These are phyloP conservation scores for Sclerotinia glacialis DNA, from an alignment of 2,329 filamentous ascomycete genomes.

Conservation along the genomic window DNA sequence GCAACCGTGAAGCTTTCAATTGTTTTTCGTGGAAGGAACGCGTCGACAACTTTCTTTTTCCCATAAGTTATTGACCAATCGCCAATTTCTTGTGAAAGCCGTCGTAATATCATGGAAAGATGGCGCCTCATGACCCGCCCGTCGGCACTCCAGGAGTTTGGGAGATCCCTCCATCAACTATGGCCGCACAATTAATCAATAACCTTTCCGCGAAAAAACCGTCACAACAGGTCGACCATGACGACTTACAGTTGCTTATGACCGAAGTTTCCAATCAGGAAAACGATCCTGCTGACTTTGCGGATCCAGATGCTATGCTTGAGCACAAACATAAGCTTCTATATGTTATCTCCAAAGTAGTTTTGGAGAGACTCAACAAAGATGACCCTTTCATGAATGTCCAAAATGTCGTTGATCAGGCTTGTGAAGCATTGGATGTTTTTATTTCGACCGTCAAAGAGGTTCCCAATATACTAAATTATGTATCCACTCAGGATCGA, in stretches of 20 bases:
- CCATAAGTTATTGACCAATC: neutral
- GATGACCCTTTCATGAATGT: slow-evolving; percentile 65
- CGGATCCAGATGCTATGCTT: slow-evolving; percentile 60
- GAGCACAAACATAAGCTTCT: slow-evolving; percentile 82
- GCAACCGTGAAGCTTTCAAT: neutral
- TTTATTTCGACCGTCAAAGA: slow-evolving; percentile 72
- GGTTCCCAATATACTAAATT: slow-evolving; percentile 65
- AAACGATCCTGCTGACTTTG: slow-evolving; percentile 49
- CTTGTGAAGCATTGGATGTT: slow-evolving; percentile 72
- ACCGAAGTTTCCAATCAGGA: slow-evolving; percentile 58
- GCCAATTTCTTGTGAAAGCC: neutral
- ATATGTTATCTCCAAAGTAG: slow-evolving; percentile 76
- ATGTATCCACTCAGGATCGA: slow-evolving; percentile 42
- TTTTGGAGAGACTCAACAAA: slow-evolving; percentile 65
- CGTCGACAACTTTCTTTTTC: slow-evolving; percentile 12
- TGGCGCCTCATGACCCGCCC: slow-evolving; percentile 27
- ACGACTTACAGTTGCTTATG: slow-evolving; percentile 71
- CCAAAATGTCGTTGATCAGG: slow-evolving; percentile 55
- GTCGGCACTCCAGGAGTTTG: slow-evolving; percentile 25
- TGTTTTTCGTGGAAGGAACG: slow-evolving; percentile 6
- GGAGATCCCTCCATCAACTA: slow-evolving; percentile 65
- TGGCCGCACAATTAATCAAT: slow-evolving; percentile 83
- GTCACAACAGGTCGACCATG: slow-evolving; percentile 62
- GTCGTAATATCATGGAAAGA: slow-evolving; percentile 24
- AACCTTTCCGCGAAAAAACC: slow-evolving; percentile 67